Conservation (phyloP, 139 green algal genomes). For the Nannochloris sp. region DNA sequence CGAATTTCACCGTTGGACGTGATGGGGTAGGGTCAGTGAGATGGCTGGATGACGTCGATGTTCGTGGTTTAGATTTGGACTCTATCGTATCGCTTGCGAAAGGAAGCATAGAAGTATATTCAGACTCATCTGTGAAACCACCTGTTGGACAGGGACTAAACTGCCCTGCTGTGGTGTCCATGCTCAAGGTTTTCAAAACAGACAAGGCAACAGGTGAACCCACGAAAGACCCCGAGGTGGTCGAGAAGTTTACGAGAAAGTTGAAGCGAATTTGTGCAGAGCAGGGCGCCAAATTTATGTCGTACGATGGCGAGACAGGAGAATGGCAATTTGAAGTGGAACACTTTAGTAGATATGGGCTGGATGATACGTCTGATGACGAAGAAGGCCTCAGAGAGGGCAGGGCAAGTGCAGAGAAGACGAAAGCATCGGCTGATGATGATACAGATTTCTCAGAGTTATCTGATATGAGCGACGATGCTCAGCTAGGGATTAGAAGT, state of each 20-base stretch:
- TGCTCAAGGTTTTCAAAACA: constrained; percentile 46
- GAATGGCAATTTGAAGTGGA: constrained; percentile 86
- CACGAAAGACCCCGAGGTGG: constrained; percentile 25
- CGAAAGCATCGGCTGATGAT: background rate
- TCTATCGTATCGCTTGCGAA: constrained; percentile 51
- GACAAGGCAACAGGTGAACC: constrained; percentile 49
- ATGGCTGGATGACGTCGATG: constrained; percentile 74
- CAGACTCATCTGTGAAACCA: constrained; percentile 47
- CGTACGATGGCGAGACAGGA: constrained; percentile 57
- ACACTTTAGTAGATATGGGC: constrained; percentile 83
- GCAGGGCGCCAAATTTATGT: constrained; percentile 70
- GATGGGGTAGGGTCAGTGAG: constrained; percentile 52
- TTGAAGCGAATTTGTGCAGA: constrained; percentile 46
- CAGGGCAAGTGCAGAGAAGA: background rate
- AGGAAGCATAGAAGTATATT: constrained; percentile 55
- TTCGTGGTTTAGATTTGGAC: constrained; percentile 60
- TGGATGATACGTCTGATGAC: constrained; percentile 35
- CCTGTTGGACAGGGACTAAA: constrained; percentile 74
- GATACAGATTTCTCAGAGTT: background rate
- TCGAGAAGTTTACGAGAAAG: constrained; percentile 32
- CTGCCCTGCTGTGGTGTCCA: constrained; percentile 59
- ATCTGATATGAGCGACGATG: background rate
- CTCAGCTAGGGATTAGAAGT: background rate
- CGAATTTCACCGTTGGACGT: constrained; percentile 61
- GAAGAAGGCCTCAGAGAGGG: background rate